Evolutionary conservation across 352 stramenopile species (phyloP), one percentile per base, ranked within the genome.

Genomic region (Phytophthora pluvialis): DNA sequence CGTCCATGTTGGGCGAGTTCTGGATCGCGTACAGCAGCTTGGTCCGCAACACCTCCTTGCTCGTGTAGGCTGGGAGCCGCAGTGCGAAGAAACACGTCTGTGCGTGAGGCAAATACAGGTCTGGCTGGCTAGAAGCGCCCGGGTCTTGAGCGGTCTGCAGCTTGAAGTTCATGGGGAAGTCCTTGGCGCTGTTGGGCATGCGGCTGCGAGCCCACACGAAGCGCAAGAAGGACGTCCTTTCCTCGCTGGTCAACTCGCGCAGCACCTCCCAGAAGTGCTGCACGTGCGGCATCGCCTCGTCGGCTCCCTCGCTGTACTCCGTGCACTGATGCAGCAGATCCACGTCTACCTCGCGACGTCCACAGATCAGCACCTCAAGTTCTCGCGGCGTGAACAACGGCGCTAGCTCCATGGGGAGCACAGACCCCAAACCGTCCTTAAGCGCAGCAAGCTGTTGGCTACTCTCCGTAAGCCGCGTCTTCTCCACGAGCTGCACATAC

Each of bases 71-170:
- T 18, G 98, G 98, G 26, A 99, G 76, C 0, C 91, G 93, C 49
- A 99, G 76, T 13, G 93, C 96, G 72, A 99, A 99, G 83, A 99
- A 99, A 72, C 98, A 99, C 8, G 98, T 99, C 64, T 98, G 98
- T n/a, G 97, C 97, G 68, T 98, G 97, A 39, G 97, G 97, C 38
- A 99, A 74, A 63, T 98, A 98, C 55, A 91, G 75, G 62, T 98
- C 91, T 1, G 89, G 87, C 9, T 94, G 73, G 15, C 76, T 73
- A 33, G 82, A 78, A 28, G 85, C 76, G n/a, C 88, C 86, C 3
- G 86, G 82, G 62, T 95, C 88, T 62, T 95, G 86, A 5, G 88
- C 86, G 15, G 88, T 78, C 72, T 97, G 88, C 48, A 98, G 78
- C 69, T 97, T 97, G 64, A 98, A 98, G 69, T 94, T 96, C 91